These are phyloP conservation scores for Ganoderma meredithae DNA, from an alignment of 1,284 basidiomycete genomes.

Conservation along the genomic window DNA sequence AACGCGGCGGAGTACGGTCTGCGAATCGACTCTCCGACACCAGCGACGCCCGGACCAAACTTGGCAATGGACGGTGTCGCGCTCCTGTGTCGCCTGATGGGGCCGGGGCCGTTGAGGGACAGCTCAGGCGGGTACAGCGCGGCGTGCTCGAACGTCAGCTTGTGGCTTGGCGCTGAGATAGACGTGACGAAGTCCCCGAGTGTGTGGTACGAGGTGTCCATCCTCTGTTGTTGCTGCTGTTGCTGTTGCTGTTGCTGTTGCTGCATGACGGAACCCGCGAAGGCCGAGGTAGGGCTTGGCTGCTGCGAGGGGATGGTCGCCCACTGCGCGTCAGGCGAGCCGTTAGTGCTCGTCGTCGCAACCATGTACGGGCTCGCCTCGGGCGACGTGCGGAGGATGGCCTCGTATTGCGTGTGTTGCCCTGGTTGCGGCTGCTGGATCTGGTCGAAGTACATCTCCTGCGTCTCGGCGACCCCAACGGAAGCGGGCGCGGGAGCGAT, in stretches of 20 bases:
- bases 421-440: neutral
- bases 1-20: slow-evolving; percentile 56
- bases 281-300: neutral
- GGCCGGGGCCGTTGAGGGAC: slow-evolving; percentile 51
- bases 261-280: neutral
- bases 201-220: slow-evolving; percentile 31
- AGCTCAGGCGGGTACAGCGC: slow-evolving; percentile 54
- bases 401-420: slow-evolving; percentile 1
- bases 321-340: slow-evolving; percentile 48
- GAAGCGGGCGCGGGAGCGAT: slow-evolving; percentile 23
- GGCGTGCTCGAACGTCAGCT: slow-evolving; percentile 68
- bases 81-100: slow-evolving; percentile 72
- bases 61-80: slow-evolving; percentile 72
- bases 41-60: slow-evolving; percentile 29
- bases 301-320: slow-evolving; percentile 39
- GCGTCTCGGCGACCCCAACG: slow-evolving; percentile 22
- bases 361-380: slow-evolving; percentile 9
- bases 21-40: slow-evolving; percentile 52
- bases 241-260: slow-evolving; percentile 23
- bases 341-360: slow-evolving; percentile 18
- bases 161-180: slow-evolving; percentile 71
- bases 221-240: slow-evolving; percentile 22
- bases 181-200: slow-evolving; percentile 46
- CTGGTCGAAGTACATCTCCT: slow-evolving; percentile 33
- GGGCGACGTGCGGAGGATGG: slow-evolving; percentile 34